Conservation (phyloP, 768 basidiomycete species). For the Serendipita sp. region DNA sequence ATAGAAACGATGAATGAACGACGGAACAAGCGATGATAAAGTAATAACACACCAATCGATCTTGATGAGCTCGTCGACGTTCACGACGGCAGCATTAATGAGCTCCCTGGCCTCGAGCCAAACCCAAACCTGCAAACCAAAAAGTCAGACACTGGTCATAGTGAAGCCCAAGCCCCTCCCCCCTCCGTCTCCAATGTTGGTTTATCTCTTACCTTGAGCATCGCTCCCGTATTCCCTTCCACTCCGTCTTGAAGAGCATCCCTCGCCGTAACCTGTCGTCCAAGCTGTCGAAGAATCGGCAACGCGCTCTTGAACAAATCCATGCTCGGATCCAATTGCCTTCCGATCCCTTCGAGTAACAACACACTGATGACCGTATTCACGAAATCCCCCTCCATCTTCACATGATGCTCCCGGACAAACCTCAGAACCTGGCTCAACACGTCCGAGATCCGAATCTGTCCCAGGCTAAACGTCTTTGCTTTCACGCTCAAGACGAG, state of each 20-base stretch:
- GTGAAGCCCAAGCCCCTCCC: not conserved
- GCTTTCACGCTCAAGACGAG: constrained; percentile 85
- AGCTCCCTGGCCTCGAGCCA: constrained; percentile 86
- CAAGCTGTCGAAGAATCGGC: constrained; percentile 83
- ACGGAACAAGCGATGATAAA: not conserved
- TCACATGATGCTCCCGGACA: constrained; percentile 86
- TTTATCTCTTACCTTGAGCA: constrained; percentile 57
- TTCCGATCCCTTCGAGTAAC: constrained; percentile 87
- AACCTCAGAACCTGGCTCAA: constrained; percentile 74
- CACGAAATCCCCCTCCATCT: constrained; percentile 97
- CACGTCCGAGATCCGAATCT: constrained; percentile 91
- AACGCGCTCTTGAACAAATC: constrained; percentile 93
- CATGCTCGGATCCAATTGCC: constrained; percentile 79
- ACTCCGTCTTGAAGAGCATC: constrained; percentile 41
- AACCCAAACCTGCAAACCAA: constrained; percentile 58
- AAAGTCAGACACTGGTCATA: constrained; percentile 2
- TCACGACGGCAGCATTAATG: constrained; percentile 58
- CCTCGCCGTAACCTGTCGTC: constrained; percentile 75
- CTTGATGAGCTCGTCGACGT: constrained; percentile 74
- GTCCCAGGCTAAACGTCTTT: constrained; percentile 93
- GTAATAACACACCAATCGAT: constrained; percentile 59
- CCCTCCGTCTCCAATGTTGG: no score
- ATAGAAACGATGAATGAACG: constrained; percentile 12
- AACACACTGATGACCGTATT: constrained; percentile 94
- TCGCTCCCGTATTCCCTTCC: constrained; percentile 58